A percentile compares a stretch with the other conserved stretches of the same genome.
phyloP scores from a whole-genome alignment of 331 rosid genomes.

The Malus hybrid region DNA sequence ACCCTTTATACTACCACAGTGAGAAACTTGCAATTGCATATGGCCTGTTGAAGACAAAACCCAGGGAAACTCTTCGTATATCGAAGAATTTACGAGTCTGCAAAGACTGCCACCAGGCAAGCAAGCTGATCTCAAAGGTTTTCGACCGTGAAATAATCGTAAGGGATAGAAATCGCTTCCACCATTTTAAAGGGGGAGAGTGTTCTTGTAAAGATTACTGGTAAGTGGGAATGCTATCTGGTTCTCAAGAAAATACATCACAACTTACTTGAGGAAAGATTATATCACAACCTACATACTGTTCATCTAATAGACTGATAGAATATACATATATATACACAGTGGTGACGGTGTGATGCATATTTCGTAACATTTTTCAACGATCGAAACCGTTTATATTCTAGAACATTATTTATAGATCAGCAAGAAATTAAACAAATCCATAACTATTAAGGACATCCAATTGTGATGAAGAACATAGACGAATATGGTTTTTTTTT shows the following conservation, averaged over 20 bases:
- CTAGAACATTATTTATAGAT: no score
- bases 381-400: no score
- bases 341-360: no score
- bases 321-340: no score
- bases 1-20: constrained; percentile 39
- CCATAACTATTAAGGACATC: no score
- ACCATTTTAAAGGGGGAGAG: constrained; percentile 50
- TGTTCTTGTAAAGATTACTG: constrained; percentile 62
- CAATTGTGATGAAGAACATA: no score
- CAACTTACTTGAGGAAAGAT: neutral
- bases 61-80: constrained; percentile 44
- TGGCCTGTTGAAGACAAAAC: constrained; percentile 42
- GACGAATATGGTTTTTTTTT: no score
- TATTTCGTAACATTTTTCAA: no score
- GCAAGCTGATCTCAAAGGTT: constrained; percentile 41
- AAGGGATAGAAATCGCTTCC: constrained; percentile 61
- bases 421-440: no score
- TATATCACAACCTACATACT: neutral
- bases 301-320: no score
- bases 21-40: constrained; percentile 60
- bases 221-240: constrained; percentile 19
- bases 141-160: constrained; percentile 41
- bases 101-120: constrained; percentile 63
- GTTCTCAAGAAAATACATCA: neutral
- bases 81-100: constrained; percentile 55